Conservation (phyloP, 805 yeast species). For the Metschnikowia chrysomelidarum region DNA sequence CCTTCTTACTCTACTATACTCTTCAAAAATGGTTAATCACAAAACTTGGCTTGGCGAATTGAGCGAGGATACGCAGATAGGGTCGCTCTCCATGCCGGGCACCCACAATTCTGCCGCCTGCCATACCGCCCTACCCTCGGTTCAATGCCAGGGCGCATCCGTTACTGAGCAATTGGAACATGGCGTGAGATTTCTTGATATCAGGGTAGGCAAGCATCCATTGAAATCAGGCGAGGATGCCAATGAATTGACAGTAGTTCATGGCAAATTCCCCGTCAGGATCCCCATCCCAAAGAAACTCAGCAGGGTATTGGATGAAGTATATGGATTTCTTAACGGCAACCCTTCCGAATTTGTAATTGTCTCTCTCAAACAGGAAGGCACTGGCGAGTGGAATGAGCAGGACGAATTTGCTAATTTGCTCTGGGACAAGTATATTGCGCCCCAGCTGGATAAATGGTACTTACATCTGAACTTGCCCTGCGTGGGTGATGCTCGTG, state of each 20-base stretch:
- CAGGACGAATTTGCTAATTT: constrained; percentile 63
- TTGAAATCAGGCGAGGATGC: constrained; percentile 48
- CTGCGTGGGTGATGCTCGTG: constrained; percentile 58
- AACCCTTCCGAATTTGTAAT: constrained; percentile 61
- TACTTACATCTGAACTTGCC: constrained; percentile 58
- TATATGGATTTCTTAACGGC: constrained; percentile 53
- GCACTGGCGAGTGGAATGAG: constrained; percentile 61
- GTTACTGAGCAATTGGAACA: constrained; percentile 61
- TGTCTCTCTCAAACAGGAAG: constrained; percentile 73
- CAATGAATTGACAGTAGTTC: constrained; percentile 62
- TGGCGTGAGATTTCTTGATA: constrained; percentile 75
- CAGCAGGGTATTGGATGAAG: constrained; percentile 50
- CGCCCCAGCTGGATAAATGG: constrained; percentile 54
- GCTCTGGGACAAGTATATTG: constrained; percentile 57
- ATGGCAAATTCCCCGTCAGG: constrained; percentile 74
- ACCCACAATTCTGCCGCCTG: constrained; percentile 82
- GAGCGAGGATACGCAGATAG: constrained; percentile 48
- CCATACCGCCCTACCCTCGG: constrained; percentile 69
- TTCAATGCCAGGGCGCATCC: constrained; percentile 67
- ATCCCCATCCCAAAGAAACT: constrained; percentile 56
- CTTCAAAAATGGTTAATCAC: constrained; percentile 36
- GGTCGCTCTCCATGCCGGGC: constrained; percentile 70
- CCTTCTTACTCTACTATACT: not conserved
- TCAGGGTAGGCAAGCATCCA: constrained; percentile 60
- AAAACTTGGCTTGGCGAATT: constrained; percentile 55